Conservation (phyloP, 495 filamentous ascomycete genomes). For the Cetradonia linearis region DNA sequence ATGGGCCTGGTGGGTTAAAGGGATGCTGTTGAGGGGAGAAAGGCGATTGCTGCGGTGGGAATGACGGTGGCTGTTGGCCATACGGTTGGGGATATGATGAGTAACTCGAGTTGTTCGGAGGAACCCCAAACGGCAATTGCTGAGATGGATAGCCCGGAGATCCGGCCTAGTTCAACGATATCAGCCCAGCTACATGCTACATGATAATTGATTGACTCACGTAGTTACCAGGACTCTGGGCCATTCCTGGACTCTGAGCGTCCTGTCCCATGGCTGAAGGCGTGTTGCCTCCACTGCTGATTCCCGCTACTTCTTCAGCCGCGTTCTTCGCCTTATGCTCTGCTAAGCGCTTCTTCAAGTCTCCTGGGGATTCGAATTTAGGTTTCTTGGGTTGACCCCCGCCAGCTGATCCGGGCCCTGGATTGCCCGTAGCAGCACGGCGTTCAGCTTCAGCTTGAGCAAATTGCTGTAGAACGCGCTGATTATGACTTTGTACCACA, state of each 20-base stretch:
- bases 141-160: conserved; percentile 27
- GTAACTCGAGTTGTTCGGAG: conserved; percentile 22
- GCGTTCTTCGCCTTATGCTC: conserved; percentile 65
- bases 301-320: conserved; percentile 45
- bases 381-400: conserved; percentile 56
- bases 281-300: conserved; percentile 51
- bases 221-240: conserved; percentile 43
- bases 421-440: conserved; percentile 73
- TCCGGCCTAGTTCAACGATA: conserved; percentile 4
- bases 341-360: conserved; percentile 72
- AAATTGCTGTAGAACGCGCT: conserved; percentile 71
- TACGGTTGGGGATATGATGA: conserved; percentile 25
- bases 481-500: conserved; percentile 66
- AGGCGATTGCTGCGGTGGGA: conserved; percentile 24
- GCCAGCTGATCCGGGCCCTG: conserved; percentile 49
- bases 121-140: conserved; percentile 26
- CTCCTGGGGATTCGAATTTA: conserved; percentile 64
- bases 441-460: conserved; percentile 78
- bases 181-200: not conserved
- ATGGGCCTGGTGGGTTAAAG: conserved; percentile 23
- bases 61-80: conserved; percentile 27
- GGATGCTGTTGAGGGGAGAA: conserved; percentile 18
- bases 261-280: conserved; percentile 44
- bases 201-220: conserved; percentile 34
- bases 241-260: conserved; percentile 44